Conservation (phyloP, 129 eudicot species). For the Escallonia herrerae region DNA sequence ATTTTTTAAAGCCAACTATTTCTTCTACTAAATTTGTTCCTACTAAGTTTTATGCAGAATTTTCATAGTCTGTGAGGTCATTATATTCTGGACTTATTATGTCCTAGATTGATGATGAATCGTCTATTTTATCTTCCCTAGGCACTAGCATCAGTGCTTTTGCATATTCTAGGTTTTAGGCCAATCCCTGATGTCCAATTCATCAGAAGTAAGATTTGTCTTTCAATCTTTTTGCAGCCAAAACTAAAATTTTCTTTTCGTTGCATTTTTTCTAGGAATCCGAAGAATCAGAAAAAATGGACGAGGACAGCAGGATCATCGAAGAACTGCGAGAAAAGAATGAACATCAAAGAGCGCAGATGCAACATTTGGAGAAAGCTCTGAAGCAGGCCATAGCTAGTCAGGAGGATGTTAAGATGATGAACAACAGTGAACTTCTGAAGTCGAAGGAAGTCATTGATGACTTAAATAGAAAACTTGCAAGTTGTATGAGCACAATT, state of each 20-base stretch:
- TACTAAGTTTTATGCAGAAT: too few relatives aligned
- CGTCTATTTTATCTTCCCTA: neutral
- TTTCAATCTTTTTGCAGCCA: conserved; percentile 7
- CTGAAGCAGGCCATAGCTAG: conserved; percentile 63
- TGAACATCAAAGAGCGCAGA: conserved; percentile 58
- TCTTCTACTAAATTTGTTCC: too few relatives aligned
- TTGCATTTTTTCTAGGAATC: conserved; percentile 57
- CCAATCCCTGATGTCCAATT: neutral
- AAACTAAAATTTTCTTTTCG: conserved; percentile 17
- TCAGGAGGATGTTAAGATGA: conserved; percentile 60
- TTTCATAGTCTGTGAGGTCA: too few relatives aligned
- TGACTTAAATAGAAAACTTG: conserved; percentile 60
- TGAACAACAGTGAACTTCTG: conserved; percentile 52
- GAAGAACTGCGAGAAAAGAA: conserved; percentile 68
- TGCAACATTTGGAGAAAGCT: conserved; percentile 71
- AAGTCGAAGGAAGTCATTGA: conserved; percentile 72
- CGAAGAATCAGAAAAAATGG: conserved; percentile 98
- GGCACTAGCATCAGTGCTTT: neutral
- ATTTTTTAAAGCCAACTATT: too few relatives aligned
- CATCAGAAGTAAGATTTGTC: conserved; percentile 8
- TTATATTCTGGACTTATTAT: too few relatives aligned
- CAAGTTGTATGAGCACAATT: conserved; percentile 46
- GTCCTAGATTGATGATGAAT: too few relatives aligned
- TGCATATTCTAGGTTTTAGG: conserved; percentile 6
- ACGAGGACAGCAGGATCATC: conserved; percentile 87